phyloP scores from a whole-genome alignment of 2,329 filamentous ascomycete genomes.

The Apiospora phragmitis region DNA sequence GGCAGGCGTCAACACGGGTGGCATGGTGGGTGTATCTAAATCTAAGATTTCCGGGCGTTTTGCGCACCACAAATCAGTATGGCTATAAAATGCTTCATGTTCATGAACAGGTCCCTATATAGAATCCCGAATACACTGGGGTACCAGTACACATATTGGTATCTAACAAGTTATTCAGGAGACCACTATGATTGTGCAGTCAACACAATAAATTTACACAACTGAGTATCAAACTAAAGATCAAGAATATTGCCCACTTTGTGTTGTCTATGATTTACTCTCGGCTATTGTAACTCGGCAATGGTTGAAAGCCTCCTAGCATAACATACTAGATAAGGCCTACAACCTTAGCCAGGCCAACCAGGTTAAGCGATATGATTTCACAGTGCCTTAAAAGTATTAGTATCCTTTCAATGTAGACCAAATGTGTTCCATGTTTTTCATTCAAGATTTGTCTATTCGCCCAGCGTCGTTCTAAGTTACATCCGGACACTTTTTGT shows the following conservation, averaged over 20 bases:
- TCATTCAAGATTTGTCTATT: slow-evolving; percentile 8
- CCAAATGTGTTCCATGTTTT: not conserved
- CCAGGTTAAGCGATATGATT: not conserved
- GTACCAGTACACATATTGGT: too few relatives aligned
- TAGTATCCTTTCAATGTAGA: not conserved
- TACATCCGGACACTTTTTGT: slow-evolving; percentile 3
- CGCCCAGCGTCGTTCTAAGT: slow-evolving; percentile 12
- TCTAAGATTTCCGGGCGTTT: not conserved
- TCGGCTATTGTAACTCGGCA: too few relatives aligned
- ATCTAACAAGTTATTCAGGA: too few relatives aligned
- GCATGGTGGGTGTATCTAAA: not conserved
- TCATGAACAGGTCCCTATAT: too few relatives aligned
- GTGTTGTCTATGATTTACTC: too few relatives aligned
- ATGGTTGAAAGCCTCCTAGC: too few relatives aligned
- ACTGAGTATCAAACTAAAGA: too few relatives aligned
- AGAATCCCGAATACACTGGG: too few relatives aligned
- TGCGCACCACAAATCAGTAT: not conserved
- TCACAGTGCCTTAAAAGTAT: not conserved
- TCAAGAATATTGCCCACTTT: too few relatives aligned
- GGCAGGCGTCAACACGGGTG: not conserved
- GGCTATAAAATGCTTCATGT: not conserved
- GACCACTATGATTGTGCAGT: too few relatives aligned
- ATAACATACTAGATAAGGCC: too few relatives aligned
- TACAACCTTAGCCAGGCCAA: rapidly evolving
- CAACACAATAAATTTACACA: too few relatives aligned